Conservation (phyloP, 2,329 filamentous ascomycete species). For the Meredithiella fracta region DNA sequence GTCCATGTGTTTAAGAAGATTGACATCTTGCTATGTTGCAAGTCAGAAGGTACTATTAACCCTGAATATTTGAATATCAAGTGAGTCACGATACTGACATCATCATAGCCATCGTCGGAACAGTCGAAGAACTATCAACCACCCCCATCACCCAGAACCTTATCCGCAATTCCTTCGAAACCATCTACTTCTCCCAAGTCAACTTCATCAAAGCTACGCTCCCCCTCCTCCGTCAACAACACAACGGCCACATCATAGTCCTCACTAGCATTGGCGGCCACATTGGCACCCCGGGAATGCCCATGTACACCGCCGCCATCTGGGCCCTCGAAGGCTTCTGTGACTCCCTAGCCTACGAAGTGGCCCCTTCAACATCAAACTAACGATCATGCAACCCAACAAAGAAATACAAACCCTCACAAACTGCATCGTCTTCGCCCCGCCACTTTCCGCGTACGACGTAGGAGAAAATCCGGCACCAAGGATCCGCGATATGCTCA, state of each 20-base stretch:
- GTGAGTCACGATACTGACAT: neutral
- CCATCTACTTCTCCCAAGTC: conserved; percentile 86
- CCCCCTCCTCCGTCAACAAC: conserved; percentile 61
- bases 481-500: conserved; percentile 66
- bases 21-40: conserved; percentile 81
- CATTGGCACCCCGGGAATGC: conserved; percentile 78
- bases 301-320: conserved; percentile 79
- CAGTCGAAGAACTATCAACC: conserved; percentile 75
- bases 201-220: conserved; percentile 87
- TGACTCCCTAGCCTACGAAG: conserved; percentile 87
- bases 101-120: conserved; percentile 59
- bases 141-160: conserved; percentile 57
- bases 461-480: conserved; percentile 54
- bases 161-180: conserved; percentile 81
- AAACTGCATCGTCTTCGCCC: conserved; percentile 72
- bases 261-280: conserved; percentile 83
- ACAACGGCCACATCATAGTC: conserved; percentile 77
- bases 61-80: neutral
- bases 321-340: conserved; percentile 95
- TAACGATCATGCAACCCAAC: conserved; percentile 90
- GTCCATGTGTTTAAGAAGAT: conserved; percentile 70
- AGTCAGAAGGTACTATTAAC: conserved; percentile 51
- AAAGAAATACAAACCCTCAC: conserved; percentile 81
- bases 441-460: conserved; percentile 51
- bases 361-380: conserved; percentile 89